Evolutionary conservation across 768 basidiomycete genomes (phyloP).

Genomic region (Leucocoprinus leucothites): DNA sequence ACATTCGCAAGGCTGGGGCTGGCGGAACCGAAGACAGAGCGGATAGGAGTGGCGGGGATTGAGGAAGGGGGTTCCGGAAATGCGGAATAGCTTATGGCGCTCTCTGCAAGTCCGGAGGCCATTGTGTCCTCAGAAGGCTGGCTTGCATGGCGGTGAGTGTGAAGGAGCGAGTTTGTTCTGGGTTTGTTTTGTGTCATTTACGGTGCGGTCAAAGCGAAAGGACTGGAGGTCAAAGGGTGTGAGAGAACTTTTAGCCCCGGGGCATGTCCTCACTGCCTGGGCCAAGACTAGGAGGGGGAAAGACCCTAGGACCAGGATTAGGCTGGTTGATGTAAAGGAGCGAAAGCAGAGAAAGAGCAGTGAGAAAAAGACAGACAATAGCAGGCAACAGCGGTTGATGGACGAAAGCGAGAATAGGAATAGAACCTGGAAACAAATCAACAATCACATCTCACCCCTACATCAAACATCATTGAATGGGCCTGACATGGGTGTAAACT

Average conservation of each 20-base stretch:
- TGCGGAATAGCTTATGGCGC: slow-evolving; percentile 51
- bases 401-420: background rate
- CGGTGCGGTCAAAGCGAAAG: background rate
- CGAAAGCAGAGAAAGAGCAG: background rate
- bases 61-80: slow-evolving; percentile 54
- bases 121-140: slow-evolving; percentile 46
- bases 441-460: slow-evolving; percentile 8
- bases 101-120: slow-evolving; percentile 55
- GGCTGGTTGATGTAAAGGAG: background rate
- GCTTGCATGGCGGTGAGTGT: slow-evolving; percentile 28
- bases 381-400: background rate
- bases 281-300: background rate
- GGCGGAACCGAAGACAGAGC: slow-evolving; percentile 27
- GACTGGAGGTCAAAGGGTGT: slow-evolving; percentile 27
- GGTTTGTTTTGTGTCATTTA: slow-evolving; percentile 1
- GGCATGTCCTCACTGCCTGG: background rate
- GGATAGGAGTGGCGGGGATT: slow-evolving; percentile 39
- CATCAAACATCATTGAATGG: slow-evolving; percentile 2
- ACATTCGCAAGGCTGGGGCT: slow-evolving; percentile 22
- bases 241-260: slow-evolving; percentile 24
- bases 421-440: background rate
- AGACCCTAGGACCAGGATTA: background rate
- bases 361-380: background rate
- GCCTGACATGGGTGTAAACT: slow-evolving; percentile 9
- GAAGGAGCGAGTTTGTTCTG: background rate